A percentile compares a stretch with the other conserved stretches of the same genome.
Conservation (phyloP, 345 rosid genomes). For the Salix purpurea region DNA sequence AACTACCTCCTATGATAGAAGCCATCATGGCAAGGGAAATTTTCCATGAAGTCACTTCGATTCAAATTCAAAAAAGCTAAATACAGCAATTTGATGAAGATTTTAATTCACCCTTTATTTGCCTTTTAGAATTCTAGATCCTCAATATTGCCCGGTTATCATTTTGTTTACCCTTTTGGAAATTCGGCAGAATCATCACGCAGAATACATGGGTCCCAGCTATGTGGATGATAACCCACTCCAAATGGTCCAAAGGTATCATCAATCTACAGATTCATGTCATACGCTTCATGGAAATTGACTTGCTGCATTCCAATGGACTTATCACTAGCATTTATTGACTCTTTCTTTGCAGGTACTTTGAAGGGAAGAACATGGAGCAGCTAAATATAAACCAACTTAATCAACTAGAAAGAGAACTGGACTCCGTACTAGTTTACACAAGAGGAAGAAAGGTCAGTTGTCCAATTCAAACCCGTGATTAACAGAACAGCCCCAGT, state of each 20-base stretch:
- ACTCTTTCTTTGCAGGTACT: not conserved
- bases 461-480: too few relatives aligned
- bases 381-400: not conserved
- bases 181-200: not conserved
- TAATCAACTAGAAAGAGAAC: not conserved
- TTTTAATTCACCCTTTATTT: too few relatives aligned
- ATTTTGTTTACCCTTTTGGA: not conserved
- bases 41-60: too few relatives aligned
- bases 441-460: not conserved
- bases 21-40: too few relatives aligned
- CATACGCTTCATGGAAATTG: too few relatives aligned
- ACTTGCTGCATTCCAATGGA: not conserved
- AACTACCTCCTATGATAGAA: too few relatives aligned
- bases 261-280: not conserved
- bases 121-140: too few relatives aligned
- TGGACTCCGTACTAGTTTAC: not conserved
- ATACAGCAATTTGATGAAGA: too few relatives aligned
- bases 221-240: not conserved
- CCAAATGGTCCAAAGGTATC: slow-evolving; percentile 21
- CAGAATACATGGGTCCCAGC: not conserved
- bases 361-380: not conserved
- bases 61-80: too few relatives aligned
- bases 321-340: not conserved
- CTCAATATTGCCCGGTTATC: too few relatives aligned
- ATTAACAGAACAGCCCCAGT: too few relatives aligned